A percentile compares a stretch with the other conserved stretches of the same genome.
Evolutionary conservation across 257 asterid species (phyloP).

Genomic region (Handroanthus guayacan): DNA sequence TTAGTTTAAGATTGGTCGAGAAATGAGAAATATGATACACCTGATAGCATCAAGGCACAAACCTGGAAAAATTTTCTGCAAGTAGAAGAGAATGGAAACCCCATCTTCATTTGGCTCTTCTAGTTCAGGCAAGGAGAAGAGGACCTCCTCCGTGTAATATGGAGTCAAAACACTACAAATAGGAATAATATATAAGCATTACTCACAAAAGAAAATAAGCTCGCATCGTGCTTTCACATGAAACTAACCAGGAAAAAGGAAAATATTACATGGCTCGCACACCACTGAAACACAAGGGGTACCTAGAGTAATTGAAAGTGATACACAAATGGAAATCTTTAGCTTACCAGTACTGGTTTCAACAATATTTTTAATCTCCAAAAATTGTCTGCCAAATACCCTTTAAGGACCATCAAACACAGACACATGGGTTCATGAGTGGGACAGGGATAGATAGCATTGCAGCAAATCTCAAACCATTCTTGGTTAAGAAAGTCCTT

Average conservation of each 20-base stretch:
- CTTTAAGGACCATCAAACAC: background rate
- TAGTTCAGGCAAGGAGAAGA: slow-evolving; percentile 89
- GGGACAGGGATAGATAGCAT: background rate
- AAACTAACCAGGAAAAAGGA: background rate
- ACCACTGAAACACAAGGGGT: background rate
- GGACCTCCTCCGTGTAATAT: slow-evolving; percentile 94
- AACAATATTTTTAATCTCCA: background rate
- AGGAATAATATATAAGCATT: slow-evolving; percentile 24
- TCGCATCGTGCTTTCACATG: background rate
- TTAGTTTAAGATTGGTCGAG: slow-evolving; percentile 35
- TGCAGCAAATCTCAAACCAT: background rate
- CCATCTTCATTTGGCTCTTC: slow-evolving; percentile 97
- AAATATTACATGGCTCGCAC: background rate
- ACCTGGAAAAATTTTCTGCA: slow-evolving; percentile 99
- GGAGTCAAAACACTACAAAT: slow-evolving; percentile 87
- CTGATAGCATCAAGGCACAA: slow-evolving; percentile 40
- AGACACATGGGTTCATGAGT: background rate
- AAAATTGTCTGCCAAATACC: background rate
- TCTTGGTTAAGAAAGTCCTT: background rate
- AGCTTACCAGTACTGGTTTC: background rate
- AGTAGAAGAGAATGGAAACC: slow-evolving; percentile 91
- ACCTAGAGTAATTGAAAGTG: slow-evolving; percentile 11
- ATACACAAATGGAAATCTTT: background rate
- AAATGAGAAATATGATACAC: slow-evolving; percentile 31
- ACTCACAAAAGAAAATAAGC: slow-evolving; percentile 25